Evolutionary conservation across 2,329 filamentous ascomycete genomes (phyloP).

Genomic region (Zasmidium citrigriseum): DNA sequence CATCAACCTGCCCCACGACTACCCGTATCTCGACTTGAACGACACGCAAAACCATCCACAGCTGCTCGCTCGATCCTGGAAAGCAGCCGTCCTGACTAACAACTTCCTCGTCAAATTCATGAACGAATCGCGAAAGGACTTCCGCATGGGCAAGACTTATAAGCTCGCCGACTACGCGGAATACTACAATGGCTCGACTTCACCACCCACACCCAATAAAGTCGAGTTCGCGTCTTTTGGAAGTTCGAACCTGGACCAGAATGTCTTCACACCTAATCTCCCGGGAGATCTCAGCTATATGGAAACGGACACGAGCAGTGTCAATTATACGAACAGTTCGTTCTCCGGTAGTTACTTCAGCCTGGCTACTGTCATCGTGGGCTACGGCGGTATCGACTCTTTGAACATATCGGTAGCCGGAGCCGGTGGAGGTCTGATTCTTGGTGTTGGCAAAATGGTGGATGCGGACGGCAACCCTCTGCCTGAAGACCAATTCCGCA

Average conservation of each 20-base stretch:
- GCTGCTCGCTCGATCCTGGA: constrained; percentile 3
- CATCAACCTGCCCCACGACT: neutral
- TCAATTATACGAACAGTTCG: neutral
- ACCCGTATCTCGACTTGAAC: neutral
- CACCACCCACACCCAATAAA: neutral
- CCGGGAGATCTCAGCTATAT: neutral
- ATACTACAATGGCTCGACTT: neutral
- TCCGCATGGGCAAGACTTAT: constrained; percentile 1
- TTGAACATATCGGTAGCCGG: constrained; percentile 1
- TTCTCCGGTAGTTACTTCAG: neutral
- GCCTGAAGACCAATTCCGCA: neutral
- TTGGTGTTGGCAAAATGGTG: constrained; percentile 2
- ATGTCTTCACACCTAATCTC: neutral
- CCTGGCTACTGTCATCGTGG: neutral
- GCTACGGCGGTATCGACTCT: neutral
- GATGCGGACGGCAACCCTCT: constrained; percentile 6
- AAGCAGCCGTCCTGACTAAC: constrained; percentile 5
- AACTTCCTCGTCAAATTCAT: constrained; percentile 5
- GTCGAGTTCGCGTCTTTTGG: neutral
- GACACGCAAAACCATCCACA: constrained; percentile 4
- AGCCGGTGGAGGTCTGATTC: constrained; percentile 4
- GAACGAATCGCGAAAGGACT: constrained; percentile 1
- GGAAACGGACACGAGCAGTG: neutral
- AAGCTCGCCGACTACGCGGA: neutral
- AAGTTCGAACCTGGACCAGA: neutral